Evolutionary conservation across 2,329 filamentous ascomycete genomes (phyloP), one percentile per base, ranked within the genome.

Genomic region (Ophiocordyceps unilateralis): DNA sequence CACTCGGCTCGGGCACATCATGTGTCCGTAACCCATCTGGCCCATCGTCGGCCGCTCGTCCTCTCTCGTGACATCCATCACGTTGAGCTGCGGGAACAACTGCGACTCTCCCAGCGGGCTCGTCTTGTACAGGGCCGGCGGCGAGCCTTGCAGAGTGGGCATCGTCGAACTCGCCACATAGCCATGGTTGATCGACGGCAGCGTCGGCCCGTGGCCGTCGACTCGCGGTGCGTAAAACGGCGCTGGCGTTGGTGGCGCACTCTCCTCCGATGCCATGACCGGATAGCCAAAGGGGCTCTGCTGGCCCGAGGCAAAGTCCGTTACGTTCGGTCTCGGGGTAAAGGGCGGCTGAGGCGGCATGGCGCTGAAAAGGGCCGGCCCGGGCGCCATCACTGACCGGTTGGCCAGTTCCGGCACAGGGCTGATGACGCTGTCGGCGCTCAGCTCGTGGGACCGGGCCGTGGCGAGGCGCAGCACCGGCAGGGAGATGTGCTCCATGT

Each of bases 401-500:
- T 5, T 17, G 14, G 14, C 30, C 14, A 63, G 66, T 39, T 77
- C 74, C 50, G 78, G 76, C 2, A 82, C 67, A 0, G 78, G 78
- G 53, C 77, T 82, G 57, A 83, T 78, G 48, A 81, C 67, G 20
- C 76, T 81, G 50, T 82, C 75, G 8, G 68, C 67, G 21, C 71
- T 66, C 17, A 80, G 61, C 40, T 68, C 64, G 47, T 62, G 67
- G 34, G 61, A 59, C 43, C 52, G 60, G 32, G 53, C 56, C 5
- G 67, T 67, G 4, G 79, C 74, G 3, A 80, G 65, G 15, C 66
- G 64, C 44, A 93, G 66, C 26, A 94, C 75, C 0, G 88, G 87
- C 55, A 94, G 73, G 53, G 83, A 84, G 55, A 94, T 83, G 50
- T 86, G 78, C 59, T 94, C 86, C 86, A 95, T 91, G 58, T 95